A percentile compares a stretch with the other conserved stretches of the same genome.
Conservation (phyloP, 2,329 filamentous ascomycete species). For the Neofusicoccum sp. region DNA sequence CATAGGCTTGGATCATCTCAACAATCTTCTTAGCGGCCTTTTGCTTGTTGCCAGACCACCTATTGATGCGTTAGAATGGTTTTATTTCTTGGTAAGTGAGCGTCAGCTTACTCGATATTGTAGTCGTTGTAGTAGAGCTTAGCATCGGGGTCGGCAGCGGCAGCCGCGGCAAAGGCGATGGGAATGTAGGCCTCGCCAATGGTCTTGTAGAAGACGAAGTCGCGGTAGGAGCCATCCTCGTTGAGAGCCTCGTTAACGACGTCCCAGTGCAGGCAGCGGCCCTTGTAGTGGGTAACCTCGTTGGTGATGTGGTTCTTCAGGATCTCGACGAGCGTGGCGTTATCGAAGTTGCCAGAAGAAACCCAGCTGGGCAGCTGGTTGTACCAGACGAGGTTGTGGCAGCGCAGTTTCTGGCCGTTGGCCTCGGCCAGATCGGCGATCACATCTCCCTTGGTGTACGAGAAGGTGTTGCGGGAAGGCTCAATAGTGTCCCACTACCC, state of each 20-base stretch:
- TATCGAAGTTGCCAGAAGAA: slow-evolving; percentile 37
- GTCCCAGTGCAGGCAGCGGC: slow-evolving; percentile 61
- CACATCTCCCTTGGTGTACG: slow-evolving; percentile 36
- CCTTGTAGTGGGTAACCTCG: slow-evolving; percentile 42
- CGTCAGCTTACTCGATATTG: slow-evolving; percentile 39
- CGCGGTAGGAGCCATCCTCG: slow-evolving; percentile 57
- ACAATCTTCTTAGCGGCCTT: slow-evolving; percentile 41
- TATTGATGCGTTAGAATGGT: no score
- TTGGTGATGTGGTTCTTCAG: slow-evolving; percentile 47
- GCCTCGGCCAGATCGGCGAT: slow-evolving; percentile 40
- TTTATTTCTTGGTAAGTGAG: no score
- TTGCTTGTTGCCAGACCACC: slow-evolving; percentile 37
- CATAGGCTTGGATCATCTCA: slow-evolving; percentile 38
- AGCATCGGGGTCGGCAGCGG: slow-evolving; percentile 57
- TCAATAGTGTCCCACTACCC: slow-evolving; percentile 43
- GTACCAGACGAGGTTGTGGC: slow-evolving; percentile 48
- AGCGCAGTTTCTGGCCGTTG: slow-evolving; percentile 41
- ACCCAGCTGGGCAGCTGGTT: slow-evolving; percentile 45
- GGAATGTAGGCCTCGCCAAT: slow-evolving; percentile 50
- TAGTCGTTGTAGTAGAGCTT: slow-evolving; percentile 65
- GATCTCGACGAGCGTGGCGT: slow-evolving; percentile 44
- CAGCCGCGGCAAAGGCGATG: slow-evolving; percentile 57
- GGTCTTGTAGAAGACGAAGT: slow-evolving; percentile 52
- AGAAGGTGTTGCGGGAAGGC: slow-evolving; percentile 38
- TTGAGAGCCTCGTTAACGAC: slow-evolving; percentile 66